phyloP scores from a whole-genome alignment of 116 monocot genomes.

The Cymodocea nodosa region DNA sequence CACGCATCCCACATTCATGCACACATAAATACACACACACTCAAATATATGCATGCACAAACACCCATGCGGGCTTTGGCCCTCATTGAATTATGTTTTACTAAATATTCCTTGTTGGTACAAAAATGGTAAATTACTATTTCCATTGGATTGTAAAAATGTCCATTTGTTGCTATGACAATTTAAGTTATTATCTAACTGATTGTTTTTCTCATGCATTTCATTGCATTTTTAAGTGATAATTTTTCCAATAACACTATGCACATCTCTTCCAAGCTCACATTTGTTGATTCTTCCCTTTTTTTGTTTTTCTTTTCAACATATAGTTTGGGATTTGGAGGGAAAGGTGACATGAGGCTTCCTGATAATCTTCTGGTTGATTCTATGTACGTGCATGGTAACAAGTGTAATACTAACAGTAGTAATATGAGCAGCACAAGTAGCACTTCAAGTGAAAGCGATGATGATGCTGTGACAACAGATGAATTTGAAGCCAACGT shows the following conservation, averaged over 20 bases:
- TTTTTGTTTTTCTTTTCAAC: background rate
- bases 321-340: constrained; percentile 37
- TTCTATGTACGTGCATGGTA: constrained; percentile 27
- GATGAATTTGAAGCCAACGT: constrained; percentile 76
- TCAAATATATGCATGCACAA: too few relatives aligned
- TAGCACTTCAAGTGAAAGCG: constrained; percentile 73
- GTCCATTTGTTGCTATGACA: too few relatives aligned
- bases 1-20: too few relatives aligned
- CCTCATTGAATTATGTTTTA: too few relatives aligned
- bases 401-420: constrained; percentile 50
- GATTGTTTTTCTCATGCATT: too few relatives aligned
- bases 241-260: background rate
- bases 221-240: too few relatives aligned
- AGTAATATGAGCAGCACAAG: constrained; percentile 85
- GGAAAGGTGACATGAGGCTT: constrained; percentile 17
- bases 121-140: too few relatives aligned
- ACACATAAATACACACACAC: too few relatives aligned
- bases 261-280: background rate
- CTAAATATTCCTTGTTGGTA: too few relatives aligned
- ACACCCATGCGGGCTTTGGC: too few relatives aligned
- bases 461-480: constrained; percentile 21
- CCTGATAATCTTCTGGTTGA: constrained; percentile 29
- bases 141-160: too few relatives aligned
- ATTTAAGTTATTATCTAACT: too few relatives aligned
- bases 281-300: background rate